phyloP scores from a whole-genome alignment of 345 rosid genomes.

The Eucalyptus dawsonii region DNA sequence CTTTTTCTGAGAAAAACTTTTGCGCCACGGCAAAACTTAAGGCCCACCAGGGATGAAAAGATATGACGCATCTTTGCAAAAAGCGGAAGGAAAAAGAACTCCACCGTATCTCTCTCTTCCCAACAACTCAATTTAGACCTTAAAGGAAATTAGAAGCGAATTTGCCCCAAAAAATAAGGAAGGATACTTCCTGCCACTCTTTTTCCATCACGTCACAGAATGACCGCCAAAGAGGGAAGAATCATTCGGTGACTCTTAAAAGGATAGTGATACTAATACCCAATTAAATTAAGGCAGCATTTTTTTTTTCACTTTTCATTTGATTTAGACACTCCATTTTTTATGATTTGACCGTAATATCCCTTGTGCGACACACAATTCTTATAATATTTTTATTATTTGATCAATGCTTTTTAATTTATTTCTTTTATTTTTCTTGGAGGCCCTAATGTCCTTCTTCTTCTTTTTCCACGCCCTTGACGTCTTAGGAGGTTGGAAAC shows the following conservation, averaged over 20 bases:
- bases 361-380: too few species aligned
- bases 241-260: not conserved
- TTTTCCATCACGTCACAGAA: not conserved
- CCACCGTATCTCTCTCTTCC: not conserved
- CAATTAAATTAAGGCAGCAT: not conserved
- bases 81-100: not conserved
- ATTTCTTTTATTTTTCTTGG: too few species aligned
- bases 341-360: too few species aligned
- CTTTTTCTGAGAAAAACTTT: not conserved
- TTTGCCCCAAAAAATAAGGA: not conserved
- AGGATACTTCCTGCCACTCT: not conserved
- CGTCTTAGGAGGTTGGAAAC: too few species aligned
- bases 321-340: too few species aligned
- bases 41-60: not conserved
- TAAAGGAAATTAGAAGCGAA: not conserved
- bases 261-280: too few species aligned
- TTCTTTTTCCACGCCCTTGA: too few species aligned
- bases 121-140: not conserved
- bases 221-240: too few species aligned
- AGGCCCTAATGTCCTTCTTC: too few species aligned
- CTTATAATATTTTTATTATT: too few species aligned
- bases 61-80: not conserved
- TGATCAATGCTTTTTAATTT: too few species aligned
- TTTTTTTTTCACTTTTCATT: too few species aligned
- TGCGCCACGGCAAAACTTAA: not conserved